phyloP scores from a whole-genome alignment of 2,329 filamentous ascomycete species.

The Fusarium circinatum region DNA sequence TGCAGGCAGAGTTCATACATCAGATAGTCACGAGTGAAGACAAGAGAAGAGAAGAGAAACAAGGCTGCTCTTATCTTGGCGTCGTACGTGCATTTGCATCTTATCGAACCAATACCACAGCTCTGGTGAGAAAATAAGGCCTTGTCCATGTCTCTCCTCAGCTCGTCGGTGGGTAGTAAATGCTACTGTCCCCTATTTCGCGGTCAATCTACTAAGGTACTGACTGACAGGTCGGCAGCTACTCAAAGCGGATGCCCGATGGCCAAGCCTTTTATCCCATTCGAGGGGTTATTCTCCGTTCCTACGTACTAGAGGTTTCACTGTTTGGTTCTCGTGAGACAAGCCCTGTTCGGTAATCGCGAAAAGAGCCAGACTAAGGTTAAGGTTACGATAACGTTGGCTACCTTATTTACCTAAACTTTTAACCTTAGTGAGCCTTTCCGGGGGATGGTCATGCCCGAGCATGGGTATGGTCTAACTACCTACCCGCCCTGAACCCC shows the following conservation, averaged over 20 bases:
- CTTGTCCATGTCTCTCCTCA: neutral
- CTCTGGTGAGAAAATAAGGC: neutral
- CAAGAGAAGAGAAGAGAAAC: neutral
- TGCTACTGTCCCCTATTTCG: conserved; percentile 8
- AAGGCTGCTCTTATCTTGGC: conserved; percentile 15
- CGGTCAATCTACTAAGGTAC: neutral
- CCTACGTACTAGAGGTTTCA: conserved; percentile 9
- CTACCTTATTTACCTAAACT: neutral
- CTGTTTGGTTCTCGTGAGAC: conserved; percentile 13
- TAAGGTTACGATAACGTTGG: conserved; percentile 7
- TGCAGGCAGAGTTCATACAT: conserved; percentile 1
- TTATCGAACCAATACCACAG: neutral
- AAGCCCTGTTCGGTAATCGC: conserved; percentile 27
- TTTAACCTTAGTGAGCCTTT: conserved; percentile 12
- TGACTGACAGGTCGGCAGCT: conserved; percentile 4
- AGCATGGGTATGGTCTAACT: neutral
- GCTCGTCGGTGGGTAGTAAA: neutral
- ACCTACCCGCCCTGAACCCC: neutral
- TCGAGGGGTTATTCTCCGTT: conserved; percentile 26
- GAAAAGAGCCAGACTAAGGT: conserved; percentile 1
- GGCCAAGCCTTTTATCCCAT: conserved; percentile 7
- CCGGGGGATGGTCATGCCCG: neutral
- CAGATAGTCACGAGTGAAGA: neutral
- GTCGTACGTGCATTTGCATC: conserved; percentile 7
- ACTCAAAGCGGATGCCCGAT: neutral